Evolutionary conservation across 2,329 filamentous ascomycete species (phyloP).

Genomic region (Coniochaeta ligniaria): DNA sequence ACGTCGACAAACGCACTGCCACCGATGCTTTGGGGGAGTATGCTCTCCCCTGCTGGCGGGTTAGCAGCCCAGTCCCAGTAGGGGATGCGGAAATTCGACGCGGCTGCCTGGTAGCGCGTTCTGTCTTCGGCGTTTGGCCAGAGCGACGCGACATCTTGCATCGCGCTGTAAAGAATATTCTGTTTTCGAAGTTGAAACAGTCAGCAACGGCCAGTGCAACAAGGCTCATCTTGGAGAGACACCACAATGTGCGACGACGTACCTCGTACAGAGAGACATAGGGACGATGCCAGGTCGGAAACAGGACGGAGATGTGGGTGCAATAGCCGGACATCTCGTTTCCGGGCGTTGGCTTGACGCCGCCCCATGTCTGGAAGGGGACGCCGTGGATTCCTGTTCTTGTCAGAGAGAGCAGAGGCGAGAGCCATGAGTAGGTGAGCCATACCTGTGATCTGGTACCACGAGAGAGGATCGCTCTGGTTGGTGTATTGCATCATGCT

Average conservation of each 20-base stretch:
- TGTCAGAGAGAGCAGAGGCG: constrained; percentile 8
- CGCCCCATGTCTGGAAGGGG: constrained; percentile 52
- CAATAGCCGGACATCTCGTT: constrained; percentile 64
- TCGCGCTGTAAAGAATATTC: constrained; percentile 29
- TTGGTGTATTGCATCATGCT: constrained; percentile 62
- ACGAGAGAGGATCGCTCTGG: constrained; percentile 59
- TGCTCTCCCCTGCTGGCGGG: constrained; percentile 39
- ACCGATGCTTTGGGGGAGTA: constrained; percentile 40
- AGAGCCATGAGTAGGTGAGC: constrained; percentile 5
- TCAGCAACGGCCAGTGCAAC: constrained; percentile 1
- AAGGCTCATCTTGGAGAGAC: not conserved
- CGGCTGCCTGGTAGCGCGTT: constrained; percentile 42
- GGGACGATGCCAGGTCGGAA: constrained; percentile 77
- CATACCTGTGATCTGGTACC: constrained; percentile 71
- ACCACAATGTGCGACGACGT: constrained; percentile 6
- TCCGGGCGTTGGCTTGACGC: constrained; percentile 39
- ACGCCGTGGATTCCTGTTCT: constrained; percentile 69
- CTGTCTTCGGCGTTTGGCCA: constrained; percentile 39
- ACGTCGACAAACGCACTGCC: constrained; percentile 35
- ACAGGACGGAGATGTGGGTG: constrained; percentile 66
- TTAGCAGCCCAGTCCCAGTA: constrained; percentile 53
- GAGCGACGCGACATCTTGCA: constrained; percentile 36
- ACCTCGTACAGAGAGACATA: constrained; percentile 61
- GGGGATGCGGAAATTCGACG: constrained; percentile 44
- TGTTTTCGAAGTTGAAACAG: constrained; percentile 7